Base-by-base conservation (phyloP, 2,329 filamentous ascomycete species). In the Ceratocystis smalleyi region DNA sequence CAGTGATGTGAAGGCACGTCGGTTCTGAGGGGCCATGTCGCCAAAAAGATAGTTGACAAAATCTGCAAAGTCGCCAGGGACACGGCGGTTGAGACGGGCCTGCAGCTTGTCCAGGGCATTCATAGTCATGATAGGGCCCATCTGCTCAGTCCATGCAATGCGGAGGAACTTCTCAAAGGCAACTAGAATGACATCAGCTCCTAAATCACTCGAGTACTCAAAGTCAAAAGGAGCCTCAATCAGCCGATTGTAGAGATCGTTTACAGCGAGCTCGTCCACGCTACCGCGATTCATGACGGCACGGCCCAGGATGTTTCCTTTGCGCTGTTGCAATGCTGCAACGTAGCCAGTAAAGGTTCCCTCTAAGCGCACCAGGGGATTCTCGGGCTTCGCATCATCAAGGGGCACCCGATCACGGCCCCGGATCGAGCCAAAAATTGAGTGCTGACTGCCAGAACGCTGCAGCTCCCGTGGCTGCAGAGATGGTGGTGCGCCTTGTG, bases 131-230 rank as follows among this genome's bases (percentile, higher is more conserved):
- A 97, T 83, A 2, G 89, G 84, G 0, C 92, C 92, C 79, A 96
- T 91, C 69, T 89, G 86, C 68, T 92, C 88, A 66, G 82, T 85
- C 92, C 92, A 97, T 12, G 89, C 91, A 68, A 91, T 86, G 66
- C 84, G 85, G 67, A 96, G 77, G 69, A 96, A 97, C 67, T 95
- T 96, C 72, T 96, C 91, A 72, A 96, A 97, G 0, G 91, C 88
- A 30, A 88, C 87, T 71, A 96, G 95, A 4, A 97, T 81, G 22
- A 92, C 85, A 70, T 96, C 91, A 7, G 92, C 84, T 2, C 85
- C 82, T 7, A 89, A 80, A 66, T 96, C 90, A 0, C 84, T 81
- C 1, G 88, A 84, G 8, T 85, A 78, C 63, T 95, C 87, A 68
- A 88, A 81, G 70, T 89, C 90, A 62, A 83, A 86, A 0, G 91